Conservation (phyloP, 1,139 yeast species). For the Suhomyces guaymorum region DNA sequence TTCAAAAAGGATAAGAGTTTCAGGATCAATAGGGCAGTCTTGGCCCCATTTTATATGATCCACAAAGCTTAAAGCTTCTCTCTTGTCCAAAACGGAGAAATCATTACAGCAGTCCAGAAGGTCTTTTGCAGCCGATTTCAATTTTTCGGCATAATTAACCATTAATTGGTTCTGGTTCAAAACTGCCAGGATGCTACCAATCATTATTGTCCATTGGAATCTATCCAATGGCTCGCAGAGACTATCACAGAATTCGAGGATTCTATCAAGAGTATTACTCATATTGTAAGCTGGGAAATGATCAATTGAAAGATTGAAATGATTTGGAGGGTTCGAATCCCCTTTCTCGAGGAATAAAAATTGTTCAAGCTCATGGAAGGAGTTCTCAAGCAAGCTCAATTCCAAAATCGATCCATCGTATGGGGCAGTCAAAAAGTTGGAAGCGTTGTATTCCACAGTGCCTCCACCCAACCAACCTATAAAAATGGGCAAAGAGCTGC, state of each 20-base stretch:
- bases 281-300: neutral
- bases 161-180: conserved; percentile 3
- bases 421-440: conserved; percentile 1
- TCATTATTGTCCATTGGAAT: conserved; percentile 17
- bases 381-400: conserved; percentile 7
- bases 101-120: no score
- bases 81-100: no score
- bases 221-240: neutral
- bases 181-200: conserved; percentile 7
- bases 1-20: no score
- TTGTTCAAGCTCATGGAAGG: conserved; percentile 10
- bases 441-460: conserved; percentile 4
- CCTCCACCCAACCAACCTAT: conserved; percentile 46
- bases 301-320: no score
- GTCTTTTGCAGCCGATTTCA: no score
- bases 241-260: neutral
- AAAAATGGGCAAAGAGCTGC: conserved; percentile 37
- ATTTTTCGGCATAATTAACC: neutral
- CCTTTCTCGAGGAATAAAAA: conserved; percentile 11
- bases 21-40: no score
- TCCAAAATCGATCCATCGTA: conserved; percentile 17
- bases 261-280: neutral
- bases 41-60: no score
- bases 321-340: neutral
- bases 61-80: no score